These are phyloP conservation scores for Penicillium daleae DNA, from an alignment of 495 filamentous ascomycete genomes.

Conservation along the genomic window DNA sequence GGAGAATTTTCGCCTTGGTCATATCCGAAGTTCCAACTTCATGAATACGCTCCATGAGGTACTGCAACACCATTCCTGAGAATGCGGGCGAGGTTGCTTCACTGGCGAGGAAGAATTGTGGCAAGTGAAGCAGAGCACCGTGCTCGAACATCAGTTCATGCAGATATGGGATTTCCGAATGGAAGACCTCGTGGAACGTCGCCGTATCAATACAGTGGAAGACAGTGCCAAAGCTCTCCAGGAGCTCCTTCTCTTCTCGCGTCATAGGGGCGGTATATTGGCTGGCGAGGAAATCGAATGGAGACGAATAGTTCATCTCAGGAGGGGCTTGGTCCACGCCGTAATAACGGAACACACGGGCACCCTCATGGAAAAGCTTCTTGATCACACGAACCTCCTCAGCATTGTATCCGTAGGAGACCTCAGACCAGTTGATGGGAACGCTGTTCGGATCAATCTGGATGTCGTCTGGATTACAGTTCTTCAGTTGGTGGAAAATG, in stretches of 20 bases:
- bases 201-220: constrained; percentile 99
- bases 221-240: constrained; percentile 97
- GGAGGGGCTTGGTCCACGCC: constrained; percentile 78
- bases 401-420: constrained; percentile 94
- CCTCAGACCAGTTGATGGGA: constrained; percentile 90
- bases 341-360: constrained; percentile 95
- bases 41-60: constrained; percentile 93
- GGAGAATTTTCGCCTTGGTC: constrained; percentile 85
- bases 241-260: constrained; percentile 95
- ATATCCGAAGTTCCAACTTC: constrained; percentile 92
- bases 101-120: constrained; percentile 96
- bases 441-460: constrained; percentile 75
- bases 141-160: constrained; percentile 99
- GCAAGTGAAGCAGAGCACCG: constrained; percentile 88
- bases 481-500: constrained; percentile 91
- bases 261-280: constrained; percentile 89
- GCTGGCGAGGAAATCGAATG: constrained; percentile 87
- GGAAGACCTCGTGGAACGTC: constrained; percentile 98
- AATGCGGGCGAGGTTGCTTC: constrained; percentile 98
- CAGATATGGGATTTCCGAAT: constrained; percentile 92
- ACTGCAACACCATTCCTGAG: constrained; percentile 95
- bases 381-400: constrained; percentile 97
- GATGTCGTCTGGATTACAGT: constrained; percentile 74
- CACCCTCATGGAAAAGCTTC: constrained; percentile 96
- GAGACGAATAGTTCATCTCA: constrained; percentile 74